Evolutionary conservation across 2,329 filamentous ascomycete genomes (phyloP).

Genomic region (Colletotrichum ledebouriae): DNA sequence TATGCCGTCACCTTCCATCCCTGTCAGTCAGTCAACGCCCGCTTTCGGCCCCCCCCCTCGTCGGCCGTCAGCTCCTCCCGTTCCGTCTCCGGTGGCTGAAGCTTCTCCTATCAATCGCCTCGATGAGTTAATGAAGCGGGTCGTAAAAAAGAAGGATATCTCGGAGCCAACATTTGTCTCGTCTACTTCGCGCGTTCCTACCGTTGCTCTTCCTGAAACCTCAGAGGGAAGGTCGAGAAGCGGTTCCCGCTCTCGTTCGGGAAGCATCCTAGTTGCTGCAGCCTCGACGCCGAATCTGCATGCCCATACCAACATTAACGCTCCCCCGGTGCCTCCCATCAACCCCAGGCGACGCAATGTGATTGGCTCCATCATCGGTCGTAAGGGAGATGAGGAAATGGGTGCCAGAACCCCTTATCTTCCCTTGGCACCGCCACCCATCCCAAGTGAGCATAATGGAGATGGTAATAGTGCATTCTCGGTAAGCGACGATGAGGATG

Average conservation of each 20-base stretch:
- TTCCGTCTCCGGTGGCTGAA: constrained; percentile 46
- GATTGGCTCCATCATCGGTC: constrained; percentile 53
- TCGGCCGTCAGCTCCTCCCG: constrained; percentile 51
- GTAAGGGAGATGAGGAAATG: constrained; percentile 52
- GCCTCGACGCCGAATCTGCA: constrained; percentile 56
- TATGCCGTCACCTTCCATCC: constrained; percentile 51
- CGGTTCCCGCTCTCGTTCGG: constrained; percentile 55
- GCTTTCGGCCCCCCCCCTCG: constrained; percentile 48
- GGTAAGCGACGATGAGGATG: constrained; percentile 57
- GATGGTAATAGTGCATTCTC: constrained; percentile 48
- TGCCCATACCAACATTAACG: constrained; percentile 45
- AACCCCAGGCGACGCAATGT: constrained; percentile 68
- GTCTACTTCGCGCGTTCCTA: constrained; percentile 60
- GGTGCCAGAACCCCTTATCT: constrained; percentile 51
- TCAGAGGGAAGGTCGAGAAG: constrained; percentile 50
- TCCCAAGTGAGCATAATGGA: constrained; percentile 2
- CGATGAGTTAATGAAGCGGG: constrained; percentile 57
- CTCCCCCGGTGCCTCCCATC: constrained; percentile 69
- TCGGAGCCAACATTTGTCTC: constrained; percentile 64
- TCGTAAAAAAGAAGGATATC: constrained; percentile 62
- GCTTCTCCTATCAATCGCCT: constrained; percentile 47
- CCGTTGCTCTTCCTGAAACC: constrained; percentile 55
- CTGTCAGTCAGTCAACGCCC: constrained; percentile 53
- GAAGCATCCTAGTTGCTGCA: constrained; percentile 51
- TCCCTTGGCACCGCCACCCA: constrained; percentile 45